Base-by-base conservation (phyloP, 2,329 filamentous ascomycete species). In the Dactylellina sp. region DNA sequence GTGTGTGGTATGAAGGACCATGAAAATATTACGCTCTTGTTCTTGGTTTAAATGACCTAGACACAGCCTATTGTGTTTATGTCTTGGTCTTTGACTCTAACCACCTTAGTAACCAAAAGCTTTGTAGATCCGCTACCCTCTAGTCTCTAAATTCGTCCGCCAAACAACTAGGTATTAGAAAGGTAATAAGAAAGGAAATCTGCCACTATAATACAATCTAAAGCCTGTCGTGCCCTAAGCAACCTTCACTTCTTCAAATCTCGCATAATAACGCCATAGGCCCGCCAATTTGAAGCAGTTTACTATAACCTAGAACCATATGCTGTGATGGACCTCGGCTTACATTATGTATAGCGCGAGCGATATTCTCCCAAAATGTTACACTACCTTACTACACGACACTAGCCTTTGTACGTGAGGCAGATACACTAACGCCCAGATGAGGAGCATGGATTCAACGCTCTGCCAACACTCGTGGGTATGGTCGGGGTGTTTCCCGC, bases 171-270 rank as follows among this genome's bases (percentile, higher is more conserved):
- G 53, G 60, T 24, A 46, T 42, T 12, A 55, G 63, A 5, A 60
- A 60, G 6, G 63, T 60, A 4, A 68, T 37, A n/a, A n/a, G n/a
- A n/a, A 25, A 59, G 37, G 18, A 68, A 37, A 2, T n/a, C 40
- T 25, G 1, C 52, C 1, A 25, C n/a, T 4, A 57, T 7, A 12
- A 85, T 85, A 59, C 52, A 5, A 9, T 37, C n/a, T 40, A 50
- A 32, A n/a, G n/a, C 9, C 12, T 5, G 50, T 57, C 35, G 11
- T 55, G 24, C 24, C 46, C 59, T 11, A 37, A 84, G 44, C 9
- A 52, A 7, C 6, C 12, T n/a, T 46, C 59, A 62, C 2, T 12
- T 49, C 44, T 52, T 28, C 25, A n/a, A 28, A 37, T n/a, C 25
- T 24, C 20, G 9, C 35, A 22, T 52, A 28, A n/a, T 40, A 39